Conservation (phyloP, 768 basidiomycete species). For the Lactifluus hygrophoroides region DNA sequence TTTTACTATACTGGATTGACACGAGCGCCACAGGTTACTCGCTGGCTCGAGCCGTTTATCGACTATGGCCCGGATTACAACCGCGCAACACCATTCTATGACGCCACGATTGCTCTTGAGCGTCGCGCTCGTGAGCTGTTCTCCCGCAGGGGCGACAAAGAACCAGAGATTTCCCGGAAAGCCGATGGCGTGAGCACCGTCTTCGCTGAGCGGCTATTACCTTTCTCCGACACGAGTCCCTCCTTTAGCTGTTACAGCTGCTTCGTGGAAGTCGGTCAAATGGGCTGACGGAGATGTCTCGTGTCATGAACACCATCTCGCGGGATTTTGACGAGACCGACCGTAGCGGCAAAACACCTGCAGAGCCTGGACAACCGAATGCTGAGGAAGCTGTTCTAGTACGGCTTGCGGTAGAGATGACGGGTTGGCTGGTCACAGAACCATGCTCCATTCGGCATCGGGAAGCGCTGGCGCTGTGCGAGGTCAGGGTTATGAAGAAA, state of each 20-base stretch:
- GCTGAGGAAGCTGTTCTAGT: background rate
- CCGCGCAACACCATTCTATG: constrained; percentile 1
- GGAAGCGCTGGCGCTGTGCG: background rate
- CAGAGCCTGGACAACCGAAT: background rate
- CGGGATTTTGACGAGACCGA: background rate
- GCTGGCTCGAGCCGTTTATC: constrained; percentile 14
- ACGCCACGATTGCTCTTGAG: constrained; percentile 5
- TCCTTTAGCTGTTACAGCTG: background rate
- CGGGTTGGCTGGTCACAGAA: background rate
- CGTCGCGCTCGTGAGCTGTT: background rate
- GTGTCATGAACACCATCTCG: background rate
- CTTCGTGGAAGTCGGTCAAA: background rate
- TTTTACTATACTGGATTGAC: background rate
- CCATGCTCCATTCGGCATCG: background rate
- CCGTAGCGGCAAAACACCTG: background rate
- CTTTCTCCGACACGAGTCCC: background rate
- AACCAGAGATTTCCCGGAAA: background rate
- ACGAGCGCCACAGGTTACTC: background rate
- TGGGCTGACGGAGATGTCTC: background rate
- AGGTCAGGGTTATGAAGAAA: background rate
- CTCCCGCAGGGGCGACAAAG: background rate
- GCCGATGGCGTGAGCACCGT: background rate
- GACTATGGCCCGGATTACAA: constrained; percentile 10
- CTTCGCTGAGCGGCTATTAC: too few species aligned
- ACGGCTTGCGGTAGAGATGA: background rate